Base-by-base conservation (phyloP, 2,329 filamentous ascomycete genomes). In the Alternaria ventricosa region DNA sequence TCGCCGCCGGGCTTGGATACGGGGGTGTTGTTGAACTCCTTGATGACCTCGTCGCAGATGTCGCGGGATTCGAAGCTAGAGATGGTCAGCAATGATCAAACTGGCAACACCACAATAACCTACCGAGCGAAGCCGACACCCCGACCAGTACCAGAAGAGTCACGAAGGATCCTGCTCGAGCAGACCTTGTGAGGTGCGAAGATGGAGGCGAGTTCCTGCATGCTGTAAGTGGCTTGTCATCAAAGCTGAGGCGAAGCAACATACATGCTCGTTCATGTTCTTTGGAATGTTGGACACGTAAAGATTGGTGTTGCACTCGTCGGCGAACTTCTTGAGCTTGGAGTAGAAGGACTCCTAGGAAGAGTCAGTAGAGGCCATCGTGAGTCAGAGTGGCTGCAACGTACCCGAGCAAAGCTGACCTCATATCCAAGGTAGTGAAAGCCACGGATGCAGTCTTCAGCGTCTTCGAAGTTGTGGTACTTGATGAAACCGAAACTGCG, bases 261-360 rank as follows among this genome's bases (percentile, higher is more conserved):
- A 78, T 81, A 95, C 94, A 72, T 93, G 90, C 84, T 99, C 96
- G 56, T 92, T 97, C 86, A 97, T 89, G 67, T 90, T 89, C 82
- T 95, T 94, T 36, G 96, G 96, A 47, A 99, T 87, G 81, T 98
- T 99, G 27, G 96, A 99, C 67, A 98, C 94, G 81, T 99, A 99
- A 67, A 99, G 88, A 79, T 99, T 99, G 69, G 96, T 98, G 50
- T 96, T 98, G 45, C 82, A 77, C 56, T 92, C 92, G 75, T 99
- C 95, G 60, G 94, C 92, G 76, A 98, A 92, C 49, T 96, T 95
- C 86, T 99, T 98, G 74, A 99, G 91, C 72, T 96, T 94, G 71
- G 94, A 94, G 81, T 99, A 99, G 84, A 98, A 97, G 20, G 95
- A 98, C 84, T 98, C 96, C 63, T 66, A n/a, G 55, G 72, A 67